Evolutionary conservation across 352 stramenopile genomes (phyloP), one percentile per base, ranked within the genome.

Genomic region (Phytophthora sp.): DNA sequence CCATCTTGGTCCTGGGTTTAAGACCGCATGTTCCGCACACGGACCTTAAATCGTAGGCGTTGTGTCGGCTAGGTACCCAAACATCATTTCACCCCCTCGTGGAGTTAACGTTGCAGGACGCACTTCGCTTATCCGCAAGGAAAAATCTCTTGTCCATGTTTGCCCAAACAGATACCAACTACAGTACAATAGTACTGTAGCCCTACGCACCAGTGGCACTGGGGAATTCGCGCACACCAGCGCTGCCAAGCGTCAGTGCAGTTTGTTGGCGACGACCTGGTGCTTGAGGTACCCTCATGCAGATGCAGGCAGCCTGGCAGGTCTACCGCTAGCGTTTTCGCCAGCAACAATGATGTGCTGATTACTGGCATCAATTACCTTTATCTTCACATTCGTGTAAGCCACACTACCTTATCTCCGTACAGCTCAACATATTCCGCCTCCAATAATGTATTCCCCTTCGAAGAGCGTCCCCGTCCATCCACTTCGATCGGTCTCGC

Each of bases 341-440:
- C 31, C 38, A 42, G n/a, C 45, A 20, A 13, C 29, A 29, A 38
- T 58, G 62, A 59, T 69, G 62, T 66, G 55, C 62, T 66, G 62
- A 70, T 26, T 31, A 35, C 31, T 31, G 9, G 20, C 16, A 41
- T 15, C 13, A 0, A 23, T 5, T 35, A 47, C 62, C 62, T 56
- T n/a, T 33, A 35, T 51, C 13, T 36, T 50, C 13, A 13, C 0
- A 36, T 39, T n/a, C 0, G 6, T 31, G 45, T 56, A 1, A 6
- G 7, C 11, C 7, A 59, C 45, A 42, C 21, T 16, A 47, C n/a
- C 27, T 35, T 50, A 11, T 0, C 0, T 27, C 12, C 27, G 6
- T 54, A 24, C 49, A 16, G 11, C 2, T 46, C 2, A 18, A 13
- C 9, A 24, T 24, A 35, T n/a, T 6, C 26, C 7, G 12, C 11